A percentile compares a stretch with the other conserved stretches of the same genome.
These are phyloP conservation scores for Talaromyces amestolkiae DNA, from an alignment of 2,329 filamentous ascomycete genomes.

Conservation along the genomic window DNA sequence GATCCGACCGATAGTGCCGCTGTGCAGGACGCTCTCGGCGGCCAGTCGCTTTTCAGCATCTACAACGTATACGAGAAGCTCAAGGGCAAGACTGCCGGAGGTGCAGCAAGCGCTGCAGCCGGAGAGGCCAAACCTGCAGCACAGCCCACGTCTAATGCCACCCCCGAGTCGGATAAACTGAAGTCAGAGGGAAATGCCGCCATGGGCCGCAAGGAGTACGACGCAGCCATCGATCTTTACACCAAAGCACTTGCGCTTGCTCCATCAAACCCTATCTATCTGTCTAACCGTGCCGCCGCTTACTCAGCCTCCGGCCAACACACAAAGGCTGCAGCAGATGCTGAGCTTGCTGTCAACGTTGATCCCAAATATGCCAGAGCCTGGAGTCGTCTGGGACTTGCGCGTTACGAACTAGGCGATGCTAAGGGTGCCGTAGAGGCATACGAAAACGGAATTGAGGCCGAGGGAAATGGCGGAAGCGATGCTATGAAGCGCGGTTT, in stretches of 20 bases:
- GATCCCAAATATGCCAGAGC: constrained; percentile 96
- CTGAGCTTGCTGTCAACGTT: constrained; percentile 81
- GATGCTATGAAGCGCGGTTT: constrained; percentile 97
- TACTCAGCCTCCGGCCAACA: constrained; percentile 84
- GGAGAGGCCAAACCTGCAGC: constrained; percentile 25
- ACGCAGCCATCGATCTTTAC: constrained; percentile 78
- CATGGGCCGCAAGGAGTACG: constrained; percentile 92
- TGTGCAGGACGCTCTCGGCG: constrained; percentile 73
- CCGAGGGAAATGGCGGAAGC: constrained; percentile 89
- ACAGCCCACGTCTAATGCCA: constrained; percentile 44
- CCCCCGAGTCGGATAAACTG: constrained; percentile 75
- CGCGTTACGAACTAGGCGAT: constrained; percentile 87
- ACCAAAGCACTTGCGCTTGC: constrained; percentile 77
- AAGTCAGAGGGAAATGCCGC: constrained; percentile 91
- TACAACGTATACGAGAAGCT: constrained; percentile 97
- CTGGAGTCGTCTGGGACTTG: constrained; percentile 90
- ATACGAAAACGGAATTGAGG: constrained; percentile 87
- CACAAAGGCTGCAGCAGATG: constrained; percentile 77
- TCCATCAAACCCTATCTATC: constrained; percentile 89
- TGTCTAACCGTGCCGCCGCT: constrained; percentile 94
- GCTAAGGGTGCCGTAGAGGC: constrained; percentile 90
- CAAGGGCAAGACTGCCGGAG: constrained; percentile 60
- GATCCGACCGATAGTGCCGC: constrained; percentile 74
- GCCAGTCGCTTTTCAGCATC: constrained; percentile 84
- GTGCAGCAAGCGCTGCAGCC: constrained; percentile 41